A percentile compares a stretch with the other conserved stretches of the same genome.
Evolutionary conservation across 306 rosid species (phyloP).

Genomic region (Quercus variabilis): DNA sequence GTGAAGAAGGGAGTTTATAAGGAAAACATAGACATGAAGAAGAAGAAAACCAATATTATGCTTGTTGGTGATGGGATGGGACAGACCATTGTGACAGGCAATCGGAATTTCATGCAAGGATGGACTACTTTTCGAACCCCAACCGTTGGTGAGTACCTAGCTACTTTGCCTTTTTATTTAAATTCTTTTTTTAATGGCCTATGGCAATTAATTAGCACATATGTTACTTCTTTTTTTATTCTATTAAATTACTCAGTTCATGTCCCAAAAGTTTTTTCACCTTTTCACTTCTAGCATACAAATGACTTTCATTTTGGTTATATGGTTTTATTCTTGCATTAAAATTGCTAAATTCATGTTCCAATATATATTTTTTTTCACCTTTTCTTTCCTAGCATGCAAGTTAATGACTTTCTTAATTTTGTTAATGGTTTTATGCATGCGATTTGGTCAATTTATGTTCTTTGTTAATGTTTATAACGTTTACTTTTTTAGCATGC

Average conservation of each 20-base stretch:
- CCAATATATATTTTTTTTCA: no score
- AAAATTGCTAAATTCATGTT: no score
- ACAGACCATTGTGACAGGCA: conserved; percentile 60
- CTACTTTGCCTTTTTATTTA: not conserved
- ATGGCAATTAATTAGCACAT: no score
- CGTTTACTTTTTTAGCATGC: no score
- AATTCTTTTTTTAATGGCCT: not conserved
- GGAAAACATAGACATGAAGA: conserved; percentile 84
- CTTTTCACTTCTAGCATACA: not conserved
- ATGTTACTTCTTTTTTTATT: not conserved
- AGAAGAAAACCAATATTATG: conserved; percentile 80
- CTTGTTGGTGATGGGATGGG: conserved; percentile 86
- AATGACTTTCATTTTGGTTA: not conserved
- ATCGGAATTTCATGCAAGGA: conserved; percentile 86
- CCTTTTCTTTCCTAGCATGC: not conserved
- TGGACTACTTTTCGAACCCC: conserved; percentile 98
- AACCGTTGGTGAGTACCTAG: conserved; percentile 57
- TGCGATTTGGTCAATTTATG: not conserved
- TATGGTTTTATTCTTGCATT: no score
- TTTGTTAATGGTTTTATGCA: not conserved
- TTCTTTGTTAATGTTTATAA: no score
- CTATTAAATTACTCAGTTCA: not conserved
- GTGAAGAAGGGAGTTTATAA: conserved; percentile 70
- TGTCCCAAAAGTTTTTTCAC: not conserved
- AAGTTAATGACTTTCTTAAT: not conserved